Conservation (phyloP, 208 protist genomes). For the Naegleria lovaniensis region DNA sequence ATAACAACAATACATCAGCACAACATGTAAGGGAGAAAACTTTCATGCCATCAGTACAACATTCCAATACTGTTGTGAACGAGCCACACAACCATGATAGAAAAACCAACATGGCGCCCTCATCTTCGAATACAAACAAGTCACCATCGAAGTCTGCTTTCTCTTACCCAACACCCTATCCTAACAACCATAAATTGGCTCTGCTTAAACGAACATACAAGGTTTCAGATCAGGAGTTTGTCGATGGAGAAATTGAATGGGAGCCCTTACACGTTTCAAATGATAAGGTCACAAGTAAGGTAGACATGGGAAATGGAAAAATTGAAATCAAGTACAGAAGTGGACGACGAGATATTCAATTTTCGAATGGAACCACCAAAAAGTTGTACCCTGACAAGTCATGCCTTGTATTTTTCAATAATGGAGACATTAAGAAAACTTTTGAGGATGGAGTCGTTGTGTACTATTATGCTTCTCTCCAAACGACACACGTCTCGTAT, state of each 20-base stretch:
- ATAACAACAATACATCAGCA: no score
- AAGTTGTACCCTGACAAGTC: slow-evolving; percentile 67
- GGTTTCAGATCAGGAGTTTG: background rate
- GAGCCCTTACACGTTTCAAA: background rate
- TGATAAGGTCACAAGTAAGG: background rate
- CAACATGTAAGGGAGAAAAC: no score
- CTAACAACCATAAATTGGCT: background rate
- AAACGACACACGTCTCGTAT: slow-evolving; percentile 80
- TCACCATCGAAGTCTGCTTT: no score
- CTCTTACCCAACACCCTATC: background rate
- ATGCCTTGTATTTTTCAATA: slow-evolving; percentile 73
- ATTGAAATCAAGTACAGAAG: slow-evolving; percentile 38
- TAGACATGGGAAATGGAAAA: slow-evolving; percentile 4
- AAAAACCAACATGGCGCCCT: no score
- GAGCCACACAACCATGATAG: no score
- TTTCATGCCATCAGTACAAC: no score
- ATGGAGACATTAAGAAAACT: slow-evolving; percentile 79
- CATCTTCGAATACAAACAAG: background rate
- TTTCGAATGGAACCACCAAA: slow-evolving; percentile 81
- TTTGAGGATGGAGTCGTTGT: slow-evolving; percentile 71
- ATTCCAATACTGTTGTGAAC: no score
- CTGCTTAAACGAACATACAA: background rate
- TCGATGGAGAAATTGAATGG: background rate
- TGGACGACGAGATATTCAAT: slow-evolving; percentile 77
- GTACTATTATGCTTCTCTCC: slow-evolving; percentile 79